These are phyloP conservation scores for Colletotrichum sp. DNA, from an alignment of 2,329 filamentous ascomycete species.

Conservation along the genomic window DNA sequence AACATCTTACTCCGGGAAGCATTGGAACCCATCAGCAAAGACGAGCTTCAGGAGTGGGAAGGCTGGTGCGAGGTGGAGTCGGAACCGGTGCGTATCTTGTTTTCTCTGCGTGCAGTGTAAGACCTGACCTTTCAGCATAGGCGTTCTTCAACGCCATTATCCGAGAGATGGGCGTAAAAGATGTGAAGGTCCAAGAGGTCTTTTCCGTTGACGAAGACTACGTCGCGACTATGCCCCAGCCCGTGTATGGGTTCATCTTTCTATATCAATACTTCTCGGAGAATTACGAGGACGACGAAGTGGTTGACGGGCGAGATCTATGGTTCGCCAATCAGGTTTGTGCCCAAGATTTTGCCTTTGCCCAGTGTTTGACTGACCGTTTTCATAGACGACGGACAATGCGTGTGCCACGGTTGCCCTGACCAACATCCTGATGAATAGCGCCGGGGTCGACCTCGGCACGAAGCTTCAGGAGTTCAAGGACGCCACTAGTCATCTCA, in stretches of 20 bases:
- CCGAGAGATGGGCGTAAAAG: slow-evolving; percentile 75
- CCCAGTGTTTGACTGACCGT: background rate
- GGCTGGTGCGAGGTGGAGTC: slow-evolving; percentile 89
- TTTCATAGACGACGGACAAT: slow-evolving; percentile 73
- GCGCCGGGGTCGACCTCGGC: slow-evolving; percentile 69
- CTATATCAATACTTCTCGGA: slow-evolving; percentile 74
- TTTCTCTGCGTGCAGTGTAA: background rate
- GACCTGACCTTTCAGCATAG: slow-evolving; percentile 44
- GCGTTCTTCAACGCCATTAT: slow-evolving; percentile 88
- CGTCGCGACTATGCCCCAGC: slow-evolving; percentile 71
- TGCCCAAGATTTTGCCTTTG: background rate
- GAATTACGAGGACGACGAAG: slow-evolving; percentile 58
- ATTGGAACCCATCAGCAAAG: slow-evolving; percentile 50
- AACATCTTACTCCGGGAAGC: slow-evolving; percentile 51
- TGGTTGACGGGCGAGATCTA: slow-evolving; percentile 58
- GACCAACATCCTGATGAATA: slow-evolving; percentile 93
- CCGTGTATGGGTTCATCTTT: slow-evolving; percentile 87
- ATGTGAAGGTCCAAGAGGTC: slow-evolving; percentile 78
- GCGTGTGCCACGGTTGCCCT: slow-evolving; percentile 92
- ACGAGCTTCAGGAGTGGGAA: slow-evolving; percentile 67
- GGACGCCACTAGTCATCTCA: slow-evolving; percentile 69
- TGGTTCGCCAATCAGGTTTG: slow-evolving; percentile 94
- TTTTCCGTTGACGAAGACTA: slow-evolving; percentile 73
- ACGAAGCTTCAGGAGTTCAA: slow-evolving; percentile 76
- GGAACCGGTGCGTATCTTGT: slow-evolving; percentile 69